These are phyloP conservation scores for Cystobasidium onofrii DNA, from an alignment of 768 basidiomycete genomes.

Conservation along the genomic window DNA sequence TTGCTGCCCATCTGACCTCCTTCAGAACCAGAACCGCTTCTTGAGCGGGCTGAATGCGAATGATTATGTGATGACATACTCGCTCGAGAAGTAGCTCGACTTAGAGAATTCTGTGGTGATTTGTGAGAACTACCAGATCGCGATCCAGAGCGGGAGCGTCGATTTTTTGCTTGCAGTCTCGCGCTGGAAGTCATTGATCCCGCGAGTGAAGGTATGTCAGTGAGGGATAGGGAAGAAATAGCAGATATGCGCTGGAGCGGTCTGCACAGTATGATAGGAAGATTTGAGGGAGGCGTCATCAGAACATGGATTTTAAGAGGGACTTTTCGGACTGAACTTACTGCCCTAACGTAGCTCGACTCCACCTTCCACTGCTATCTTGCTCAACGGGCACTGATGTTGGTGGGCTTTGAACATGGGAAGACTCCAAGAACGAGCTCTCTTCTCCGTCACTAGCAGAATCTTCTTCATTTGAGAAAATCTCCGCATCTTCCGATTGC, in stretches of 20 bases:
- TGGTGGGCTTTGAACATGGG: background rate
- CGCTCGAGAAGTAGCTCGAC: background rate
- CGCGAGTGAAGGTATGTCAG: conserved; percentile 14
- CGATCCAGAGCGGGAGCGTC: conserved; percentile 3
- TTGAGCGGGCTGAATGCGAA: background rate
- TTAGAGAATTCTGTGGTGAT: background rate
- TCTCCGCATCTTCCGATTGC: background rate
- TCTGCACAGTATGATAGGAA: no score
- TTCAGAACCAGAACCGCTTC: background rate
- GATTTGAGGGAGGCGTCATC: no score
- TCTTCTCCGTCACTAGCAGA: background rate
- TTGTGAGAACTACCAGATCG: background rate
- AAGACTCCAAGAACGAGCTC: background rate
- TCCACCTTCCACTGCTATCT: background rate
- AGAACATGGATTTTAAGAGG: no score
- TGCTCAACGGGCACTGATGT: background rate
- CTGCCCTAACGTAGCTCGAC: conserved; percentile 15
- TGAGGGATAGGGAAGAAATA: background rate
- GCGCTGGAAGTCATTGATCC: conserved; percentile 8
- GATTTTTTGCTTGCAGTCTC: background rate
- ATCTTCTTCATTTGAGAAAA: background rate
- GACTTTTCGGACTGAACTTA: background rate
- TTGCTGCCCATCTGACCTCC: background rate
- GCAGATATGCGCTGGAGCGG: conserved; percentile 8
- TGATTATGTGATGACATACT: background rate